A percentile compares a stretch with the other conserved stretches of the same genome.
These are phyloP conservation scores for Amesomyces nigricolor DNA, from an alignment of 2,329 filamentous ascomycete species.

Conservation along the genomic window DNA sequence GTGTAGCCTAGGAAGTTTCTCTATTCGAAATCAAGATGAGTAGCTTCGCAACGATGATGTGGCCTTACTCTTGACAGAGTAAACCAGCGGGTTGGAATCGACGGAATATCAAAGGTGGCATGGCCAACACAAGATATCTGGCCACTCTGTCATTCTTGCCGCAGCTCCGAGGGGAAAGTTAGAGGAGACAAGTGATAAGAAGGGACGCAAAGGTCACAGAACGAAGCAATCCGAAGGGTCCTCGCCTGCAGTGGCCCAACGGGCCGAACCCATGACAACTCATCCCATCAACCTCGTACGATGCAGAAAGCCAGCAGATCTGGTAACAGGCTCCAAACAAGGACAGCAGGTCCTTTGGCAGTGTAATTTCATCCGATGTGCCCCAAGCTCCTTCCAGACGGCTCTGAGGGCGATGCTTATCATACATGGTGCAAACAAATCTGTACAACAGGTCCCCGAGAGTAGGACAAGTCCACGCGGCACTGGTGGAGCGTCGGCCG, in stretches of 20 bases:
- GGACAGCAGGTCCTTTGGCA: not conserved
- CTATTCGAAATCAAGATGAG: not conserved
- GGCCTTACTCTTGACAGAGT: no score
- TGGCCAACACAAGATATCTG: no score
- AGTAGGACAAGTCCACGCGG: conserved; percentile 14
- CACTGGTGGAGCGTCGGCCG: not conserved
- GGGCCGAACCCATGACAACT: not conserved
- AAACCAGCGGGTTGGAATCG: not conserved
- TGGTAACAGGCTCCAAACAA: not conserved
- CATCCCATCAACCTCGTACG: conserved; percentile 8
- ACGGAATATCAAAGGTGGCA: not conserved
- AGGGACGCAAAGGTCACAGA: not conserved
- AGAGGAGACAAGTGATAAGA: not conserved
- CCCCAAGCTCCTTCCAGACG: not conserved
- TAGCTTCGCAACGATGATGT: not conserved
- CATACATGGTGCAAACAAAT: conserved; percentile 16
- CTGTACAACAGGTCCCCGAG: conserved; percentile 10
- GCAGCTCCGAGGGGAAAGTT: no score
- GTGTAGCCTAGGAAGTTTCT: not conserved
- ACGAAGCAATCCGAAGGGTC: not conserved
- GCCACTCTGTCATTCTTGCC: no score
- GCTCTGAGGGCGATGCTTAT: not conserved
- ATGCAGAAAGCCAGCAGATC: not conserved
- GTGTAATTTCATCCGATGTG: conserved; percentile 2
- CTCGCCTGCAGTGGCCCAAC: not conserved